Evolutionary conservation across 2,329 filamentous ascomycete genomes (phyloP).

Genomic region (Zymoseptoria ardabiliae): DNA sequence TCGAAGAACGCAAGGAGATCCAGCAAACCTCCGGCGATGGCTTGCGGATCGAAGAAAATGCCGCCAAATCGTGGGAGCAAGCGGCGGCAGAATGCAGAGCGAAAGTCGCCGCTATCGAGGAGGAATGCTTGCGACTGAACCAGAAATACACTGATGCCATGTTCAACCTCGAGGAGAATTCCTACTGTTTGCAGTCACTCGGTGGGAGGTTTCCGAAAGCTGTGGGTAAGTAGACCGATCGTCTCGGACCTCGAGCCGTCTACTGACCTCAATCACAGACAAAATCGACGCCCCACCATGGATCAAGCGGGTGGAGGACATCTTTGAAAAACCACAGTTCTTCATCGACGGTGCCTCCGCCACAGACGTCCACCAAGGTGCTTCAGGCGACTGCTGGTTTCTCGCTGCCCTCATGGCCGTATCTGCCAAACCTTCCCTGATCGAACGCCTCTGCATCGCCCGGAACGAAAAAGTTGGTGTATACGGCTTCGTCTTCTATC

Average conservation of each 20-base stretch:
- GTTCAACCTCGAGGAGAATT: slow-evolving; percentile 73
- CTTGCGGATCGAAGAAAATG: slow-evolving; percentile 21
- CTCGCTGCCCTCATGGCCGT: slow-evolving; percentile 73
- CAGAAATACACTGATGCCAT: slow-evolving; percentile 81
- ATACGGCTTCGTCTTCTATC: slow-evolving; percentile 78
- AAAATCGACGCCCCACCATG: slow-evolving; percentile 24
- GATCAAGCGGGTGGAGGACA: slow-evolving; percentile 29
- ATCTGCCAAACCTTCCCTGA: slow-evolving; percentile 67
- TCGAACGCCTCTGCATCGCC: slow-evolving; percentile 66
- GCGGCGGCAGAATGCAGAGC: slow-evolving; percentile 61
- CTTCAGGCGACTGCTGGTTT: slow-evolving; percentile 78
- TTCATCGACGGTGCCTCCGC: slow-evolving; percentile 67
- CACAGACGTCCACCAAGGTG: slow-evolving; percentile 71
- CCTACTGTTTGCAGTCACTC: slow-evolving; percentile 25
- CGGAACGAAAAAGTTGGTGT: slow-evolving; percentile 67
- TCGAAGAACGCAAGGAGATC: slow-evolving; percentile 16
- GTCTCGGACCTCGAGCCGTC: neutral
- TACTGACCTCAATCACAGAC: slow-evolving; percentile 2
- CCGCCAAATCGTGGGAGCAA: slow-evolving; percentile 57
- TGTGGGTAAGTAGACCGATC: neutral
- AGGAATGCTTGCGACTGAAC: slow-evolving; percentile 66
- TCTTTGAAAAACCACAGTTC: slow-evolving; percentile 44
- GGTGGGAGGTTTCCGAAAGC: slow-evolving; percentile 14
- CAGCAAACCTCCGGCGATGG: slow-evolving; percentile 15
- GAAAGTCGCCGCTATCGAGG: slow-evolving; percentile 51